Base-by-base conservation (phyloP, 805 yeast genomes). In the Lipomyces starkeyi region DNA sequence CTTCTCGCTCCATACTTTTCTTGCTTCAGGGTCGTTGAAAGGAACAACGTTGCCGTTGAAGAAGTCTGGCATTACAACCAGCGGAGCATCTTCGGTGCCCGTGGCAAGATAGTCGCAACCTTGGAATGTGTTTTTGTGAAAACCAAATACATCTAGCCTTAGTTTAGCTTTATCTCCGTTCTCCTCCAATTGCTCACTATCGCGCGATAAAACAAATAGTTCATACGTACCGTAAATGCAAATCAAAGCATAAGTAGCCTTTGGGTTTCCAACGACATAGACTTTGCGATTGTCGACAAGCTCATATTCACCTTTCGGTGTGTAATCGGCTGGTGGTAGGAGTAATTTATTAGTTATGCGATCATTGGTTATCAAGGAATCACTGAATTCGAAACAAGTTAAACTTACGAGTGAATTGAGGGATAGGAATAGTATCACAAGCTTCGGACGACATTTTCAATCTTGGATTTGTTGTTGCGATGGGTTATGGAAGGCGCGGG, bases 41-140 rank as follows among this genome's bases (percentile, higher is more conserved):
- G 58, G 59, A 22, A 27, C 20, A 14, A 32, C 53, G 9, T 58
- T 49, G 9, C 71, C 72, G 14, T 57, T 34, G 56, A 71, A 66
- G 61, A 68, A 71, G 47, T 71, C 73, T 3, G 73, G 73, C 68
- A 69, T 64, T 35, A 70, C 35, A 8, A 69, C 73, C 2, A 65
- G 65, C 14, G 64, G 71, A n/a, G 67, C 71, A 29, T 59, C 25
- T 5, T 37, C 54, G 14, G 64, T 59, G 9, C 14, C 14, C 11
- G 55, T 17, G 4, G 73, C 72, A 17, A 71, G 64, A 59, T 56
- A 66, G 53, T 71, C 73, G 40, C 67, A 63, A 25, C 73, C 72
- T 27, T 66, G 69, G 60, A 62, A 66, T 17, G 70, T 67, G 58
- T 71, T 68, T 35, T 52, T 49, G 57, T 67, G 70, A 20, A 65